Conservation (phyloP, 2,329 filamentous ascomycete species). For the Trichophyton simii region DNA sequence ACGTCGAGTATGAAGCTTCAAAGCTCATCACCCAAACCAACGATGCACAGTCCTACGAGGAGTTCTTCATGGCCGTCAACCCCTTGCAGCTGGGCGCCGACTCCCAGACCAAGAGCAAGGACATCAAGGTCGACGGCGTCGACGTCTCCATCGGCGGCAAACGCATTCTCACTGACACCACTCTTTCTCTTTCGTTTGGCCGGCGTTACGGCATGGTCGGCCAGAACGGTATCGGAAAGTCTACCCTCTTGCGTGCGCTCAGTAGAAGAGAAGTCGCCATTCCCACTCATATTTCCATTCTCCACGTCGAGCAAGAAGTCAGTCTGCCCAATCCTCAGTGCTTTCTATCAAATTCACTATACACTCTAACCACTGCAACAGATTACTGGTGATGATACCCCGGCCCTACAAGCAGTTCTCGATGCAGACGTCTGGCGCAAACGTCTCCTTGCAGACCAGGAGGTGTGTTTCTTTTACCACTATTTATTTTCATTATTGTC, state of each 20-base stretch:
- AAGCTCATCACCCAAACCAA: conserved; percentile 72
- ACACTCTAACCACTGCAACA: conserved; percentile 24
- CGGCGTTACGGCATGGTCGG: conserved; percentile 93
- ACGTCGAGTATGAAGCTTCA: conserved; percentile 93
- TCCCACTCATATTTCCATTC: conserved; percentile 93
- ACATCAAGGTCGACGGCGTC: conserved; percentile 94
- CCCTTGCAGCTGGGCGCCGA: conserved; percentile 72
- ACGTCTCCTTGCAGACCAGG: conserved; percentile 78
- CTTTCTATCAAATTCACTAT: neutral
- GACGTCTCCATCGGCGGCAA: conserved; percentile 84
- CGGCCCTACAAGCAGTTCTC: conserved; percentile 84
- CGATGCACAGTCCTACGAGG: conserved; percentile 83
- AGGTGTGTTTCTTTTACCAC: conserved; percentile 40
- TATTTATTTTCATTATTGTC: no score
- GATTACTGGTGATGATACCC: conserved; percentile 91
- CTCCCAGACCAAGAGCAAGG: conserved; percentile 77
- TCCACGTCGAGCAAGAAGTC: conserved; percentile 97
- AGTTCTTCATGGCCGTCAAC: conserved; percentile 99
- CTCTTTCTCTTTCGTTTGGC: conserved; percentile 78
- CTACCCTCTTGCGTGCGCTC: conserved; percentile 82
- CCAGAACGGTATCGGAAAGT: conserved; percentile 98
- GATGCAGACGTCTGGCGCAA: conserved; percentile 99
- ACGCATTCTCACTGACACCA: conserved; percentile 83
- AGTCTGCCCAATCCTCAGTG: conserved; percentile 14
- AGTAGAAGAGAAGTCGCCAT: conserved; percentile 88